Evolutionary conservation across 2,329 filamentous ascomycete genomes (phyloP), one percentile per base, ranked within the genome.

Genomic region (Botrytis byssoidea): DNA sequence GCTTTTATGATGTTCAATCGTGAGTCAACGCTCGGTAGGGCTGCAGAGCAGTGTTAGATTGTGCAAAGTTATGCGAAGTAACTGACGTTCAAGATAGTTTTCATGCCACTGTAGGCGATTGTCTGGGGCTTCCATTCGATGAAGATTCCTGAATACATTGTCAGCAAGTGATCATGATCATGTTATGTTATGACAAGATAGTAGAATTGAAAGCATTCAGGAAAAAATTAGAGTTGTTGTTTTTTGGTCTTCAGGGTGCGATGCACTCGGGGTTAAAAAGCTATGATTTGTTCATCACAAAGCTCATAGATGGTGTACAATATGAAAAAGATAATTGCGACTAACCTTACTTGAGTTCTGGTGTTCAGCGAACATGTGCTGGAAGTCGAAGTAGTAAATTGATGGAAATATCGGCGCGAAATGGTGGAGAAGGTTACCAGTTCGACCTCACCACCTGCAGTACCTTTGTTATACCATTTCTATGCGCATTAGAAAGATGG

Each of bases 101-200:
- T 8, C 2, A 61, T 61, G 12, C 8, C 63, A 5, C n/a, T 25
- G 9, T 14, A 1, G 35, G 18, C 8, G 12, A 5, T 51, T 16
- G 4, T 48, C 10, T 10, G 6, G 25, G 22, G 6, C 37, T n/a
- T 44, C 14, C 25, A 59, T 1, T 12, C 10, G 32, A 25, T 22
- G 9, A 77, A 77, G 40, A 66, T 48, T 86, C 87, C 84, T 85
- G 84, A 80, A 82, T 78, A 78, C 82, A 83, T 89, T 87, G 88
- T 89, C 86, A 89, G 85, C 80, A 80, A 81, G 80, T 81, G 83
- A 40, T 72, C 44, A 55, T 44, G 29, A 70, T 67, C 61, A 42
- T 71, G 37, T 40, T 69, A 37, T 48, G 14, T 83, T 85, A 80
- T 86, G 88, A 89, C 86, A 84, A 72, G 29, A 76, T 42, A 59